Conservation (phyloP, 1,284 basidiomycete species). For the Microbotryomycetes sp. region DNA sequence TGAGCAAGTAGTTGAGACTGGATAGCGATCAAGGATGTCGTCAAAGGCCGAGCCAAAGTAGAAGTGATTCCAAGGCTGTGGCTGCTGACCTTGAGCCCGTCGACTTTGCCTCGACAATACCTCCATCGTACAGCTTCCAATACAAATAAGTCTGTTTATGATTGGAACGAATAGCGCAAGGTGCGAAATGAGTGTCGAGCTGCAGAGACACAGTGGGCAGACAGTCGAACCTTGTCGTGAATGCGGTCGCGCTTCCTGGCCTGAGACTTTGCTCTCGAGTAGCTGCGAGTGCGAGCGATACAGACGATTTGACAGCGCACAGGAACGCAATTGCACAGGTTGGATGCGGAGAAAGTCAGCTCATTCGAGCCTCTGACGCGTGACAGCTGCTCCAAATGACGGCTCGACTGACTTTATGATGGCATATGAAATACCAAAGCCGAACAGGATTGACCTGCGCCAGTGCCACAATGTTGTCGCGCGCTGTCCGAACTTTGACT, state of each 20-base stretch:
- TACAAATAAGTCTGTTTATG: constrained; percentile 25
- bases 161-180: not conserved
- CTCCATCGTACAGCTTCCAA: constrained; percentile 36
- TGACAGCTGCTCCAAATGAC: not conserved
- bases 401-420: constrained; percentile 10
- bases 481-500: not conserved
- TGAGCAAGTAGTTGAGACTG: constrained; percentile 33
- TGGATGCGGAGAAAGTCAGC: too few relatives aligned
- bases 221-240: constrained; percentile 19
- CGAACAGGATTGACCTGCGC: constrained; percentile 12
- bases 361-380: not conserved
- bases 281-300: constrained; percentile 5
- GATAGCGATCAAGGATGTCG: not conserved
- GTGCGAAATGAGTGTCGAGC: not conserved
- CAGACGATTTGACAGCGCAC: too few relatives aligned
- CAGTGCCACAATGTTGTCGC: constrained; percentile 5
- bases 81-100: constrained; percentile 13
- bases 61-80: not conserved
- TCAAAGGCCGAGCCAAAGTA: not conserved
- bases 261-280: constrained; percentile 12
- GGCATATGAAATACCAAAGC: constrained; percentile 7
- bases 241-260: constrained; percentile 29
- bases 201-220: too few relatives aligned
- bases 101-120: constrained; percentile 35
- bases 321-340: too few relatives aligned